These are phyloP conservation scores for Magnolia sinica DNA, from an alignment of 164 flowering plant species.

Conservation along the genomic window DNA sequence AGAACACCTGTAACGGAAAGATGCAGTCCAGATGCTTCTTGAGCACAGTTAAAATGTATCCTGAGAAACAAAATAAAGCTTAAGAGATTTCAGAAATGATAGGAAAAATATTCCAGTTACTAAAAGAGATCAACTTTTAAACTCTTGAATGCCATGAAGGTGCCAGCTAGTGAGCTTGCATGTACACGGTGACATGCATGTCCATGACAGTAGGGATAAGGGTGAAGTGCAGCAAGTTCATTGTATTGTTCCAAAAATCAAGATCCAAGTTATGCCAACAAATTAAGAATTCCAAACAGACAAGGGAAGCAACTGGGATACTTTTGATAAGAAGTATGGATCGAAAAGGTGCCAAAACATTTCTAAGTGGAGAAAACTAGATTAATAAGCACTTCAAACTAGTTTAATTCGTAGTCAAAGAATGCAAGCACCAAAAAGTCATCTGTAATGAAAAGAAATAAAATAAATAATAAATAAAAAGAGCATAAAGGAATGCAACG, in stretches of 20 bases:
- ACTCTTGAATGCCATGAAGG: not conserved
- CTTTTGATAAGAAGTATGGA: too few relatives aligned
- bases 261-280: not conserved
- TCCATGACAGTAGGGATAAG: not conserved
- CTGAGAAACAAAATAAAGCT: constrained; percentile 28
- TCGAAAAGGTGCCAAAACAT: too few relatives aligned
- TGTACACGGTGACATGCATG: not conserved
- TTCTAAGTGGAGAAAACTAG: too few relatives aligned
- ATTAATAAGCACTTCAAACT: too few relatives aligned
- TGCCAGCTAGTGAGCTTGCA: too few relatives aligned
- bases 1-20: constrained; percentile 76
- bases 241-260: not conserved
- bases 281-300: not conserved
- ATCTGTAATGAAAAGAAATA: too few relatives aligned
- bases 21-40: constrained; percentile 54
- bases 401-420: too few relatives aligned
- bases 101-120: not conserved
- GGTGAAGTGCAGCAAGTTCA: not conserved
- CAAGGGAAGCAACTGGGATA: not conserved
- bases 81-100: not conserved
- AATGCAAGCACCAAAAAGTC: too few relatives aligned
- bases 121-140: not conserved
- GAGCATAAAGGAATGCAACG: too few relatives aligned
- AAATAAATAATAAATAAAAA: too few relatives aligned
- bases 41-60: constrained; percentile 55